These are phyloP conservation scores for Citrus glauca DNA, from an alignment of 345 rosid species.

Conservation along the genomic window DNA sequence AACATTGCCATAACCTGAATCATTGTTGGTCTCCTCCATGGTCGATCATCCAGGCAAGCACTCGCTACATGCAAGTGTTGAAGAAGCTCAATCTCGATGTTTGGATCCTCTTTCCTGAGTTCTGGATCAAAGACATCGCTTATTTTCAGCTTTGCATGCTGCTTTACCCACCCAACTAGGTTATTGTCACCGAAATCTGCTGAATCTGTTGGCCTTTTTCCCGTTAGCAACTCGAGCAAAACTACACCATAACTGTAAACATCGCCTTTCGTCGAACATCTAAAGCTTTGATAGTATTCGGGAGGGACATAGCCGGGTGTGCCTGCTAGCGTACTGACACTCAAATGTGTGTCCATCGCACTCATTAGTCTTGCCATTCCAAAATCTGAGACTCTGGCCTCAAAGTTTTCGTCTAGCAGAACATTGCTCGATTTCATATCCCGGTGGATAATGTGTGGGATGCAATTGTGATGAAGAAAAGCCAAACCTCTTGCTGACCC, in stretches of 20 bases:
- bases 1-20: conserved; percentile 74
- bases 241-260: conserved; percentile 97
- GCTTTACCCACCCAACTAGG: conserved; percentile 97
- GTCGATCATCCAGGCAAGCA: conserved; percentile 84
- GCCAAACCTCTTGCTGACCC: conserved; percentile 93
- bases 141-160: conserved; percentile 67
- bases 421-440: conserved; percentile 99
- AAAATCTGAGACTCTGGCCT: conserved; percentile 93
- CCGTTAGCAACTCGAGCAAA: conserved; percentile 82
- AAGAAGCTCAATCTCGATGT: conserved; percentile 65
- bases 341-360: conserved; percentile 87
- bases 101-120: conserved; percentile 72
- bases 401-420: conserved; percentile 75
- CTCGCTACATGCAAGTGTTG: conserved; percentile 69
- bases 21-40: conserved; percentile 66
- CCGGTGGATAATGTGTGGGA: conserved; percentile 85
- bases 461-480: conserved; percentile 88
- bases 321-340: conserved; percentile 96
- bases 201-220: conserved; percentile 87
- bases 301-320: conserved; percentile 99
- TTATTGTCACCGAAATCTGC: conserved; percentile 96
- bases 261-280: conserved; percentile 87
- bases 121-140: conserved; percentile 80
- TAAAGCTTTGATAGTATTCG: conserved; percentile 89
- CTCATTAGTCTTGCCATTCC: conserved; percentile 97